These are phyloP conservation scores for Paraleonurus japonicus DNA, from an alignment of 257 asterid genomes.

Conservation along the genomic window DNA sequence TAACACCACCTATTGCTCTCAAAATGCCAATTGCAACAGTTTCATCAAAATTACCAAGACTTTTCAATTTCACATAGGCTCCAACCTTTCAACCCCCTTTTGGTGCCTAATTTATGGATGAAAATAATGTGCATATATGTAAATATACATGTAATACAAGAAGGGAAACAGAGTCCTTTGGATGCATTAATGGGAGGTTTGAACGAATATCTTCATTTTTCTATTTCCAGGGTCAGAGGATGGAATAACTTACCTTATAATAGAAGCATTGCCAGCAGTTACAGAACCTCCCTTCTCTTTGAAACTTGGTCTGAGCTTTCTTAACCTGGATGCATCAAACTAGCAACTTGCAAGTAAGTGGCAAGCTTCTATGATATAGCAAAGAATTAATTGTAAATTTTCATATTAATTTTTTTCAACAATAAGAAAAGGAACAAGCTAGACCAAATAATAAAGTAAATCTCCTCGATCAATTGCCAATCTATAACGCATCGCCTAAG, in stretches of 20 bases:
- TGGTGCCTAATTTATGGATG: background rate
- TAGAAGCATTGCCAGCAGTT: conserved; percentile 97
- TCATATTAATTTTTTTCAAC: background rate
- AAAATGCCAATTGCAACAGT: too few species aligned
- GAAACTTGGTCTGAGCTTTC: conserved; percentile 85
- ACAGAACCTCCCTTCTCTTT: conserved; percentile 86
- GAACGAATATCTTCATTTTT: background rate
- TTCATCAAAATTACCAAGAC: too few species aligned
- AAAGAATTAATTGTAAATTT: background rate
- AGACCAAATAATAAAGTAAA: background rate
- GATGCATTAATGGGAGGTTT: background rate
- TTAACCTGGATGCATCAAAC: conserved; percentile 82
- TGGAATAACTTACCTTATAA: conserved; percentile 56
- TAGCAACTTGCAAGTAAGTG: conserved; percentile 34
- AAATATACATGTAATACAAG: background rate
- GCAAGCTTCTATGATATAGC: background rate
- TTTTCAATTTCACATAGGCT: too few species aligned
- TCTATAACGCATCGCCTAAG: background rate
- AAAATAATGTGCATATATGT: background rate
- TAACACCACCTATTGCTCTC: too few species aligned
- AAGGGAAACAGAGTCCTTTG: background rate
- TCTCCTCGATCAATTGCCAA: background rate
- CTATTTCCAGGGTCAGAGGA: conserved; percentile 1
- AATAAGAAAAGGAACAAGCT: background rate
- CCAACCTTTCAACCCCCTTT: background rate